A percentile compares a stretch with the other conserved stretches of the same genome.
Evolutionary conservation across 225 moss, liverwort and hornwort species (phyloP).

Genomic region (Antitrichia curtipendula): DNA sequence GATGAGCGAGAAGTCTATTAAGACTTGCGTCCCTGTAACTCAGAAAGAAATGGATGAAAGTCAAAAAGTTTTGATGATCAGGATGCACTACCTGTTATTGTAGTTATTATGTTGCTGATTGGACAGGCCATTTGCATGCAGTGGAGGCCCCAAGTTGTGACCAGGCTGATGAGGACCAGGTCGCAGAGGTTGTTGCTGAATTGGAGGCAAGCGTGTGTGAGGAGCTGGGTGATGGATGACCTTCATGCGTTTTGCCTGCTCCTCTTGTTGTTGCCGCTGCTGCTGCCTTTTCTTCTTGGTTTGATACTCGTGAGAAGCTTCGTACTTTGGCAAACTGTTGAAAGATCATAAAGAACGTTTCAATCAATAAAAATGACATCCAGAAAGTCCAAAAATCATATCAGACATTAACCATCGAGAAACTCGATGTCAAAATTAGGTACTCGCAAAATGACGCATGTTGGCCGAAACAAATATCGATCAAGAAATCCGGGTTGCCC

Average conservation of each 20-base stretch:
- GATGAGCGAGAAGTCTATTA: background rate
- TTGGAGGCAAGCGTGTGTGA: conserved; percentile 56
- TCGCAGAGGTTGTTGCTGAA: conserved; percentile 51
- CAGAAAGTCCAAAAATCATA: background rate
- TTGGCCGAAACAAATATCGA: background rate
- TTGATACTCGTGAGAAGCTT: conserved; percentile 84
- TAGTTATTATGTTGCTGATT: conserved; percentile 50
- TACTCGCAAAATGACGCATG: background rate
- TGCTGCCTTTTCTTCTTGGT: conserved; percentile 90
- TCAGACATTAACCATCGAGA: background rate
- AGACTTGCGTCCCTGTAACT: background rate
- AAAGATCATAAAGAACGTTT: background rate
- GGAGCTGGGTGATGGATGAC: conserved; percentile 63
- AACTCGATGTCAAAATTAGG: background rate
- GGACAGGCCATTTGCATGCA: conserved; percentile 43
- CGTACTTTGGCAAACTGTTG: conserved; percentile 78
- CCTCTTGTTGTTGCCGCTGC: conserved; percentile 77
- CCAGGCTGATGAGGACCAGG: conserved; percentile 53
- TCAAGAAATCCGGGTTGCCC: background rate
- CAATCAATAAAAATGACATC: background rate
- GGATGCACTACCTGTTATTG: conserved; percentile 15
- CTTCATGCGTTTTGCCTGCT: conserved; percentile 74
- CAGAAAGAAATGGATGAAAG: background rate
- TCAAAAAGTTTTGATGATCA: background rate
- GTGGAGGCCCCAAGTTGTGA: conserved; percentile 57